Evolutionary conservation across 129 eudicot genomes (phyloP).

Genomic region (Apium graveolens): DNA sequence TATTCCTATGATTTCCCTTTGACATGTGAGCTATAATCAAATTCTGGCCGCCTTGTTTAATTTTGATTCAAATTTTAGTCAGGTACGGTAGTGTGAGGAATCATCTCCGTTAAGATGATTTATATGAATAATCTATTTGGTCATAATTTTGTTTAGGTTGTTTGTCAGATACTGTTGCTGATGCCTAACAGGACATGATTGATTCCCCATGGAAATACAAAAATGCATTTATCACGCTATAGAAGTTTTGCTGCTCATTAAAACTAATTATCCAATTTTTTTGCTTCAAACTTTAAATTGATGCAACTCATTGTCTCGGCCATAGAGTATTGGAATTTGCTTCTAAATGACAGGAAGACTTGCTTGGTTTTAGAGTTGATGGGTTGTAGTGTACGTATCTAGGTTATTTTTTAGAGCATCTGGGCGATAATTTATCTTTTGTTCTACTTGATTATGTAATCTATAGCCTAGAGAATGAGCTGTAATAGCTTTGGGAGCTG

Average conservation of each 20-base stretch:
- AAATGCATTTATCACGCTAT: not conserved
- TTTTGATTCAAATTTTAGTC: not conserved
- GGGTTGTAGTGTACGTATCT: not conserved
- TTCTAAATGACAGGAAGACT: not conserved
- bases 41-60: not conserved
- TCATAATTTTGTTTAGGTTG: not conserved
- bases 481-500: too few species aligned
- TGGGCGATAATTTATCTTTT: slow-evolving; percentile 11
- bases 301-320: too few species aligned
- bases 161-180: not conserved
- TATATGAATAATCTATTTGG: not conserved
- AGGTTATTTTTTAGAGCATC: not conserved
- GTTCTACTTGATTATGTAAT: slow-evolving; percentile 80
- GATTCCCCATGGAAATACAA: not conserved
- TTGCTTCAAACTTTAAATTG: not conserved
- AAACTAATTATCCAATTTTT: not conserved
- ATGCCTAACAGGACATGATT: not conserved
- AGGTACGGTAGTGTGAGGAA: not conserved
- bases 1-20: slow-evolving; percentile 8
- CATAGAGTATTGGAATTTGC: too few species aligned
- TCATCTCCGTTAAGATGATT: not conserved
- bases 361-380: not conserved
- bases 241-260: not conserved
- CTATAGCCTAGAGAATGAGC: too few species aligned
- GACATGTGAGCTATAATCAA: not conserved